These are phyloP conservation scores for Cadophora luteo-olivacea DNA, from an alignment of 2,329 filamentous ascomycete species.

Conservation along the genomic window DNA sequence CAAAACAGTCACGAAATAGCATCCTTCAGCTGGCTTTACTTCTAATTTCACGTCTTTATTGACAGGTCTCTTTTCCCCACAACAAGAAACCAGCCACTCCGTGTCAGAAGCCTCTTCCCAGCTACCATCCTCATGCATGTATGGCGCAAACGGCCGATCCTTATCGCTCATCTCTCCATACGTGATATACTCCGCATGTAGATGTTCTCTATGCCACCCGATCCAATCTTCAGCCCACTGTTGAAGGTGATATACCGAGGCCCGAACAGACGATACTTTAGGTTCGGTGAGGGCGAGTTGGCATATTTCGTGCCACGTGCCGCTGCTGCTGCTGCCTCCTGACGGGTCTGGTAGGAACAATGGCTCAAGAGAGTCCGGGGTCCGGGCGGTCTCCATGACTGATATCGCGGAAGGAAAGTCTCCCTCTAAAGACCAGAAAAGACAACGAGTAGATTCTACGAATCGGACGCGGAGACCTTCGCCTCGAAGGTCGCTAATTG, in stretches of 20 bases:
- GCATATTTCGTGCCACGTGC: conserved; percentile 41
- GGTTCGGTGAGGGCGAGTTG: conserved; percentile 41
- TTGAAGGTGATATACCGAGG: conserved; percentile 36
- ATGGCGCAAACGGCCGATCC: conserved; percentile 25
- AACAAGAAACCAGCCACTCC: conserved; percentile 38
- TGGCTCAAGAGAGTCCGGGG: conserved; percentile 35
- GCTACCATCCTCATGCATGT: conserved; percentile 36
- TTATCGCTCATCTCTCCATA: conserved; percentile 24
- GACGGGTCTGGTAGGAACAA: conserved; percentile 35
- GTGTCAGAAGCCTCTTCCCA: conserved; percentile 39
- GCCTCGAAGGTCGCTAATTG: conserved; percentile 33
- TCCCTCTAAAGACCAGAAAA: conserved; percentile 40
- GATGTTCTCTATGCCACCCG: conserved; percentile 35
- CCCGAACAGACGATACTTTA: conserved; percentile 42
- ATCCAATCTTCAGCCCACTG: conserved; percentile 40
- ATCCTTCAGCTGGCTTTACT: conserved; percentile 37
- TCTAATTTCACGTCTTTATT: conserved; percentile 34
- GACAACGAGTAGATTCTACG: conserved; percentile 33
- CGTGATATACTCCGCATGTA: conserved; percentile 15
- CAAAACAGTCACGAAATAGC: conserved; percentile 39
- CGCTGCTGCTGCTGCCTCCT: conserved; percentile 23
- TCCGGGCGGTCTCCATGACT: conserved; percentile 35
- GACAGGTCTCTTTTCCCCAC: conserved; percentile 38
- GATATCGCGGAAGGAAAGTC: conserved; percentile 37
- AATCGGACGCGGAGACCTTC: conserved; percentile 27